Evolutionary conservation across 176 grass and related monocot genomes (phyloP), one percentile per base, ranked within the genome.

Genomic region (Thalia dealbata): DNA sequence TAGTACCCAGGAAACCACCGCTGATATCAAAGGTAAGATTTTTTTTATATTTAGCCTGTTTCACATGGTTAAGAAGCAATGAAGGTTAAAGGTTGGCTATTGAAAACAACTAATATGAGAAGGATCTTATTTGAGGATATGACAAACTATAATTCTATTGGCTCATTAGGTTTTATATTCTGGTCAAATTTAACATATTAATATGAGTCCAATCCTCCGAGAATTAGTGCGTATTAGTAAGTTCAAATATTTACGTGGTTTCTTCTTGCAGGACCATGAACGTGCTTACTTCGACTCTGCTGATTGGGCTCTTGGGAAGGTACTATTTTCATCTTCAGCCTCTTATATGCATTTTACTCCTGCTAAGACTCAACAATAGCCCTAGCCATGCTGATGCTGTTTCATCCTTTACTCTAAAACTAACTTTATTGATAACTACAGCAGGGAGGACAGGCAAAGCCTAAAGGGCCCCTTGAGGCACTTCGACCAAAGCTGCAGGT

Each of bases 241-340:
- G 26, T 46, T 52, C 52, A 29, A 8, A 50, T 52, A 32, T 35
- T 12, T 52, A 10, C 21, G 45, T 21, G 59, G 81, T 71, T 77
- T 79, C 69, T 42, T 80, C 75, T 44, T 61, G 38, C 79, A 97
- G 93, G 93, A 97, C 55, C 93, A 92, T 81, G 89, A 97, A 51
- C 79, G 85, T n/a, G 93, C 93, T 43, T 92, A 74, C 79, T 97
- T 97, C 86, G 89, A 97, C 86, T 97, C 93, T 71, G 85, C 89
- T 86, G 93, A 97, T 79, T 97, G 93, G 89, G 93, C 93, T 80
- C 68, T 97, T 73, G 89, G 93, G 78, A 97, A 97, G 89, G 93
- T 91, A 85, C 44, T 72, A 14, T 69, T 7, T n/a, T 66, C 64
- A 23, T n/a, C 64, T 54, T 77, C n/a, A 43, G 61, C 27, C 46